Conservation (phyloP, 257 asterid species). For the Leonotis leonurus region DNA sequence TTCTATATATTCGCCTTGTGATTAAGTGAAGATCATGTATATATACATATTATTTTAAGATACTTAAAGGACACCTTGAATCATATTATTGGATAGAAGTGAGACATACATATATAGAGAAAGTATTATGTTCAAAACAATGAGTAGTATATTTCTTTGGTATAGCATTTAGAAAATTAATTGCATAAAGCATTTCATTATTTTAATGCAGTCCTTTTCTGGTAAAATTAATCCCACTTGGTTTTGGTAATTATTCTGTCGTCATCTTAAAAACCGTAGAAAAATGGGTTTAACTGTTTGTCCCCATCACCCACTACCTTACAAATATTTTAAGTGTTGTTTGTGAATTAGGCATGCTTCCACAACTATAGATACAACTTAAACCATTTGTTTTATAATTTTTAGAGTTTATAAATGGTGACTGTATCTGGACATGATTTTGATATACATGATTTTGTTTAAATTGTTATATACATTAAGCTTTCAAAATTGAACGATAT, state of each 20-base stretch:
- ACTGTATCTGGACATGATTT: neutral
- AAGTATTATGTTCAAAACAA: neutral
- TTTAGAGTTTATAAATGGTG: neutral
- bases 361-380: neutral
- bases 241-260: conserved; percentile 8
- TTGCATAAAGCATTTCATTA: too few relatives aligned
- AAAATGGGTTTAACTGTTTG: conserved; percentile 9
- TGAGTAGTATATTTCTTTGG: too few relatives aligned
- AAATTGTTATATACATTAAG: neutral
- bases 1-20: too few relatives aligned
- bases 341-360: conserved; percentile 13
- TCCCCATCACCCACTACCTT: conserved; percentile 13
- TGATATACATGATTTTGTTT: neutral
- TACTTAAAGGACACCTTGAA: too few relatives aligned
- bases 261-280: conserved; percentile 1
- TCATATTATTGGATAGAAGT: too few relatives aligned
- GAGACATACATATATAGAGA: too few relatives aligned
- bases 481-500: neutral
- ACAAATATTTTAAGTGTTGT: neutral
- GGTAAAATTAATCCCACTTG: conserved; percentile 9
- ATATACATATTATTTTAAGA: too few relatives aligned
- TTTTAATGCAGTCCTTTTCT: neutral
- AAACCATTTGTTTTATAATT: neutral
- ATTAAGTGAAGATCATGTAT: too few relatives aligned
- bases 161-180: neutral